A percentile compares a stretch with the other conserved stretches of the same genome.
Evolutionary conservation across 1,284 basidiomycete species (phyloP).

Genomic region (Boletellus dicymbophilus): DNA sequence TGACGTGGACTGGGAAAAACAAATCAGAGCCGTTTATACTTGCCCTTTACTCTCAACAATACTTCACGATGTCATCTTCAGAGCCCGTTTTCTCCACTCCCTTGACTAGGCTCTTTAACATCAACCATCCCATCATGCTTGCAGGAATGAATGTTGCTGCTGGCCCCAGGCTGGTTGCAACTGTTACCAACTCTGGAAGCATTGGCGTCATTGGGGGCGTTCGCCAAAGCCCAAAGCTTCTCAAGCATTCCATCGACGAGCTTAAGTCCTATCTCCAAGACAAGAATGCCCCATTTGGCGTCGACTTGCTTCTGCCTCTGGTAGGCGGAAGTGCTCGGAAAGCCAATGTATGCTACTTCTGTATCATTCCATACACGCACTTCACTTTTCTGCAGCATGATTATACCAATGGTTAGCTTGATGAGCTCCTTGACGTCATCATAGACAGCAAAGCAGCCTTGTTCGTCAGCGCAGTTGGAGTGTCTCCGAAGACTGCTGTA

Average conservation of each 20-base stretch:
- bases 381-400: slow-evolving; percentile 49
- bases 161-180: slow-evolving; percentile 75
- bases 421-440: slow-evolving; percentile 78
- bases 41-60: too few relatives aligned
- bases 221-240: slow-evolving; percentile 67
- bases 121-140: slow-evolving; percentile 81
- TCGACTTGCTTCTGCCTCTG: slow-evolving; percentile 82
- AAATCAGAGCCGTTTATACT: too few relatives aligned
- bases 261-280: slow-evolving; percentile 72
- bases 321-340: slow-evolving; percentile 78
- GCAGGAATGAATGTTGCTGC: slow-evolving; percentile 85
- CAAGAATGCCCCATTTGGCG: slow-evolving; percentile 77
- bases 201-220: slow-evolving; percentile 87
- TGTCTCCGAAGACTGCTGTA: slow-evolving; percentile 82
- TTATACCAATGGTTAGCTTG: slow-evolving; percentile 76
- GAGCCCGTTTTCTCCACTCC: slow-evolving; percentile 60
- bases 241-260: slow-evolving; percentile 63
- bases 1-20: too few relatives aligned
- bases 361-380: background rate
- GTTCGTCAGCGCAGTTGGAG: slow-evolving; percentile 85
- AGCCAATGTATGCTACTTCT: slow-evolving; percentile 60
- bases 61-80: slow-evolving; percentile 56
- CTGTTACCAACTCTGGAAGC: slow-evolving; percentile 80
- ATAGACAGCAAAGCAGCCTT: slow-evolving; percentile 74
- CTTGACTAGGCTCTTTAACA: slow-evolving; percentile 69